phyloP scores from a whole-genome alignment of 306 rosid species.

The Cucurbita argyrosperma region DNA sequence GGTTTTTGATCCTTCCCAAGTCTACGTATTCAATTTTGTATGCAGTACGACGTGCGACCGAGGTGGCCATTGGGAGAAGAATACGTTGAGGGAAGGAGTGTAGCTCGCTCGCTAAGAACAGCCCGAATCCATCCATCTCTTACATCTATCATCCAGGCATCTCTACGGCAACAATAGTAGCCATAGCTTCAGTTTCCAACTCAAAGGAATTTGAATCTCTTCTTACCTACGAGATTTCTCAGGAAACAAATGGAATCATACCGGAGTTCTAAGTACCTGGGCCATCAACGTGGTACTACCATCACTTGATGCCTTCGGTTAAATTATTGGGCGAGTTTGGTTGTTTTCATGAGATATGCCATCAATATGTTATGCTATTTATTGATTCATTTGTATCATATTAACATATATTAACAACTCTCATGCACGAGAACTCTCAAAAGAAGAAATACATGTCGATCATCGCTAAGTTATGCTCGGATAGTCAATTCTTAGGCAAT shows the following conservation, averaged over 20 bases:
- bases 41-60: slow-evolving; percentile 77
- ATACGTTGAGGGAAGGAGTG: slow-evolving; percentile 67
- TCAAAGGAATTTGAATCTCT: neutral
- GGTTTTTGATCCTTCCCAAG: neutral
- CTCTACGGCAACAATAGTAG: slow-evolving; percentile 33
- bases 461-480: no score
- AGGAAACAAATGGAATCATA: neutral
- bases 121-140: slow-evolving; percentile 90
- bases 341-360: neutral
- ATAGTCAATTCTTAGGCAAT: no score
- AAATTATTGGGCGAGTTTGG: neutral
- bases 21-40: neutral
- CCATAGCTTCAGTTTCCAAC: slow-evolving; percentile 7
- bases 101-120: slow-evolving; percentile 60
- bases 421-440: no score
- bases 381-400: neutral
- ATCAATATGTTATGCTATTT: neutral
- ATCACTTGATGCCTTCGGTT: neutral
- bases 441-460: no score
- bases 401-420: neutral
- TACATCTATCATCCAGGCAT: slow-evolving; percentile 68
- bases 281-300: neutral
- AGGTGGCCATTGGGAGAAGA: slow-evolving; percentile 96
- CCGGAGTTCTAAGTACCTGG: neutral
- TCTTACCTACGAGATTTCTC: neutral